phyloP scores from a whole-genome alignment of 768 basidiomycete genomes.

The Pulveroboletus sp. region DNA sequence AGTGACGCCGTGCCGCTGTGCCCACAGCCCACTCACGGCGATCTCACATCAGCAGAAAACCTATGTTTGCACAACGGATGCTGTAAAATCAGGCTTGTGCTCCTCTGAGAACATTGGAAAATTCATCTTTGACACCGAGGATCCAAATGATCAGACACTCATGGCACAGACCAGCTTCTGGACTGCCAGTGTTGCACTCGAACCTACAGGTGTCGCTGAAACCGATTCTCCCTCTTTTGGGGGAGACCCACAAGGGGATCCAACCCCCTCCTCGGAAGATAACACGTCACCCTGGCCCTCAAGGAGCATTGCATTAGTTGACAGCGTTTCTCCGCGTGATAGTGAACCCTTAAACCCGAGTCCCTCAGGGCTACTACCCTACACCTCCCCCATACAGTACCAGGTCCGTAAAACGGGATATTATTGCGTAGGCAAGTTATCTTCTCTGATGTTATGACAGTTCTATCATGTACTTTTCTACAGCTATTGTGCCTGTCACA shows the following conservation, averaged over 20 bases:
- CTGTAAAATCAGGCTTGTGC: conserved; percentile 71
- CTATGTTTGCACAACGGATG: conserved; percentile 87
- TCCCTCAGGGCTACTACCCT: conserved; percentile 47
- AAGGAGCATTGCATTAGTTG: conserved; percentile 13
- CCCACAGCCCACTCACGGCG: conserved; percentile 14
- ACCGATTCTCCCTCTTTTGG: conserved; percentile 39
- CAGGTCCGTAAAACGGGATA: conserved; percentile 84
- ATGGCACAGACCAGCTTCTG: conserved; percentile 80
- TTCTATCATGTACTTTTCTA: conserved; percentile 1
- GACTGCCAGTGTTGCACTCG: conserved; percentile 73
- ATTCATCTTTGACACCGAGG: conserved; percentile 68
- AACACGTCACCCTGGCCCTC: conserved; percentile 48
- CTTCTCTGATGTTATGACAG: background rate
- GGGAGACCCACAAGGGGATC: conserved; percentile 58
- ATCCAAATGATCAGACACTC: conserved; percentile 54
- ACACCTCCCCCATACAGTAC: conserved; percentile 76
- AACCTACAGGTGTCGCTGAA: conserved; percentile 24
- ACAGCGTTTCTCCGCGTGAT: conserved; percentile 14
- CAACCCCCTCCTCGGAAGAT: conserved; percentile 46
- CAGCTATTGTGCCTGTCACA: conserved; percentile 87
- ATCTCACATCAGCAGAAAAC: conserved; percentile 63
- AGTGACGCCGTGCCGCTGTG: conserved; percentile 29
- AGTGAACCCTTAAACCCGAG: conserved; percentile 41
- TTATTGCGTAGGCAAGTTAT: conserved; percentile 88
- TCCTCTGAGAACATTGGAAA: conserved; percentile 65